A percentile compares a stretch with the other conserved stretches of the same genome.
phyloP scores from a whole-genome alignment of 1,139 yeast genomes.

The Suhomyces kunorum region DNA sequence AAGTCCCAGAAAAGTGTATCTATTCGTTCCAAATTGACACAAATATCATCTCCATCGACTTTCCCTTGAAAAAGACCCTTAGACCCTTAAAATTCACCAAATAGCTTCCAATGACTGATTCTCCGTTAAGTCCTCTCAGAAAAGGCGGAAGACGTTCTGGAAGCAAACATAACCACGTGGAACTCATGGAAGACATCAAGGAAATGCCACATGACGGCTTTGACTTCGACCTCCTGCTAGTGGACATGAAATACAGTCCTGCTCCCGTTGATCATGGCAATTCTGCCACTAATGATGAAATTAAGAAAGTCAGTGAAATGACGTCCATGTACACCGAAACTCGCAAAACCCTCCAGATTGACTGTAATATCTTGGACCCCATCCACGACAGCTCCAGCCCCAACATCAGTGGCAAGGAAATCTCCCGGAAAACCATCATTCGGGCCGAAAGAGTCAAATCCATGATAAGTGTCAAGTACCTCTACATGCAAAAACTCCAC shows the following conservation, averaged over 20 bases:
- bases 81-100: too few species aligned
- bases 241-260: background rate
- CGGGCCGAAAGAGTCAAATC: conserved; percentile 57
- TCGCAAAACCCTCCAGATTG: conserved; percentile 42
- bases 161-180: background rate
- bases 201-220: conserved; percentile 7
- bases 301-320: conserved; percentile 45
- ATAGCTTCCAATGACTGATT: conserved; percentile 1
- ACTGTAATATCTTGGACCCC: conserved; percentile 41
- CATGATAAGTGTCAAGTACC: conserved; percentile 53
- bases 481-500: conserved; percentile 44
- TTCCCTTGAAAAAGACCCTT: too few species aligned
- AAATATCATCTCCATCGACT: too few species aligned
- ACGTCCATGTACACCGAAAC: conserved; percentile 46
- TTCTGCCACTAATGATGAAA: conserved; percentile 15
- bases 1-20: too few species aligned
- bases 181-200: conserved; percentile 3
- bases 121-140: conserved; percentile 5
- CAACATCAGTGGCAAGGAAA: conserved; percentile 16
- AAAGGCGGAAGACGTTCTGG: conserved; percentile 6
- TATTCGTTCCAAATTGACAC: too few species aligned
- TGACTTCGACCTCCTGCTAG: conserved; percentile 6
- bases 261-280: background rate
- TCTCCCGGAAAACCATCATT: conserved; percentile 42
- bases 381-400: conserved; percentile 17